phyloP scores from a whole-genome alignment of 495 filamentous ascomycete species.

The Schizothecium vesticola region DNA sequence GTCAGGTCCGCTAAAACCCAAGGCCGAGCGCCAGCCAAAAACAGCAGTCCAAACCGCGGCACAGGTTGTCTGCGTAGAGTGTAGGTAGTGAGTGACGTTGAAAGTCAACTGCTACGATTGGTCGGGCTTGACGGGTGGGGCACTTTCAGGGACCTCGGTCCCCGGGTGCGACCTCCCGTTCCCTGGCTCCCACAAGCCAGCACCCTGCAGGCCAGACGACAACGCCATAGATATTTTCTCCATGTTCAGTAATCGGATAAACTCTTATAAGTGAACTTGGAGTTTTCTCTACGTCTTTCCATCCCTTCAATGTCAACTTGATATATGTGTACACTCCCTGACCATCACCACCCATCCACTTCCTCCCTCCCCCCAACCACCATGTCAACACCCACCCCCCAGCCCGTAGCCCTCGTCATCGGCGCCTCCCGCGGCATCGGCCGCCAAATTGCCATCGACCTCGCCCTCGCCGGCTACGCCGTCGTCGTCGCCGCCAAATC shows the following conservation, averaged over 20 bases:
- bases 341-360: not conserved
- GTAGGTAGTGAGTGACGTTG: no score
- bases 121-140: no score
- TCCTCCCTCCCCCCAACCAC: not conserved
- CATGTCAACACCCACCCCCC: slow-evolving; percentile 11
- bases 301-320: not conserved
- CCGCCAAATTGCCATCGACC: slow-evolving; percentile 69
- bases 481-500: slow-evolving; percentile 40
- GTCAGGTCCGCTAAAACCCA: no score
- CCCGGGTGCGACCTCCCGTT: not conserved
- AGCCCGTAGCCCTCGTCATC: slow-evolving; percentile 60
- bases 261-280: not conserved
- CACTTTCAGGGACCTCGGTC: not conserved
- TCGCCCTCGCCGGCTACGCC: slow-evolving; percentile 64
- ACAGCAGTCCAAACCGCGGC: no score
- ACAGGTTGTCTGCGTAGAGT: no score
- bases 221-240: not conserved
- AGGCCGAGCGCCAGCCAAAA: no score
- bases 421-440: slow-evolving; percentile 77
- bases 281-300: not conserved
- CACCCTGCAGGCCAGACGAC: not conserved
- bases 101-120: not conserved
- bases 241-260: not conserved
- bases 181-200: not conserved
- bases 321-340: not conserved